Evolutionary conservation across 2,329 filamentous ascomycete genomes (phyloP).

Genomic region (Fusarium longipes): DNA sequence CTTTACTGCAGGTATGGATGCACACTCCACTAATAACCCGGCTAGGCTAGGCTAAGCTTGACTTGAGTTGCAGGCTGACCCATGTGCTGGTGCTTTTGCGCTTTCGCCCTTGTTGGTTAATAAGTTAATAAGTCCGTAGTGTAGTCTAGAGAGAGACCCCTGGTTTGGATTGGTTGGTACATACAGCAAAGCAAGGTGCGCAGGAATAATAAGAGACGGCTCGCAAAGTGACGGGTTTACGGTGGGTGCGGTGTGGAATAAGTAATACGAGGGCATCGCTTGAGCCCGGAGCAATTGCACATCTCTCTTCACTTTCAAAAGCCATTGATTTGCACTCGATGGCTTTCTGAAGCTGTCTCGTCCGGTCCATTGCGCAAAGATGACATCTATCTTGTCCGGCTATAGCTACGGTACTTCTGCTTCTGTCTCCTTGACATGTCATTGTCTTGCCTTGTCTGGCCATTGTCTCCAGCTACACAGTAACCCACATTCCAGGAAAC

Average conservation of each 20-base stretch:
- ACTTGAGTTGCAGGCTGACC: slow-evolving; percentile 34
- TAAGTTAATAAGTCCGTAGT: slow-evolving; percentile 14
- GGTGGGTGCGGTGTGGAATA: slow-evolving; percentile 47
- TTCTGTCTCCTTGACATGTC: not conserved
- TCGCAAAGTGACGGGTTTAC: slow-evolving; percentile 39
- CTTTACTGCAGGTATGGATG: not conserved
- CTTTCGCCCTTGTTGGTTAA: slow-evolving; percentile 30
- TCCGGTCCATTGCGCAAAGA: slow-evolving; percentile 2
- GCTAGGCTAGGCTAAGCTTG: slow-evolving; percentile 22
- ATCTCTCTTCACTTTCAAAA: not conserved
- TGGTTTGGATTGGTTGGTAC: slow-evolving; percentile 20
- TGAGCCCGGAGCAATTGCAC: slow-evolving; percentile 5
- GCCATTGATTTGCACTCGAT: not conserved
- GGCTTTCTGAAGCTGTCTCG: slow-evolving; percentile 15
- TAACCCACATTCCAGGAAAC: slow-evolving; percentile 34
- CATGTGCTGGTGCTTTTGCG: slow-evolving; percentile 25
- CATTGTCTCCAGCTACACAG: slow-evolving; percentile 15
- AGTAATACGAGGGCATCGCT: slow-evolving; percentile 17
- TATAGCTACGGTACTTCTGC: not conserved
- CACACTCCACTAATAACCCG: slow-evolving; percentile 1
- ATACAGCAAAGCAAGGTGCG: not conserved
- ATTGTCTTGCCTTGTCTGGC: slow-evolving; percentile 12
- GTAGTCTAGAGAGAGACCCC: not conserved
- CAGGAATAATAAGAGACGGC: slow-evolving; percentile 16
- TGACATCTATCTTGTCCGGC: not conserved